Evolutionary conservation across 2,329 filamentous ascomycete species (phyloP), one percentile per base, ranked within the genome.

Genomic region (Arthrobotrys megalospora): DNA sequence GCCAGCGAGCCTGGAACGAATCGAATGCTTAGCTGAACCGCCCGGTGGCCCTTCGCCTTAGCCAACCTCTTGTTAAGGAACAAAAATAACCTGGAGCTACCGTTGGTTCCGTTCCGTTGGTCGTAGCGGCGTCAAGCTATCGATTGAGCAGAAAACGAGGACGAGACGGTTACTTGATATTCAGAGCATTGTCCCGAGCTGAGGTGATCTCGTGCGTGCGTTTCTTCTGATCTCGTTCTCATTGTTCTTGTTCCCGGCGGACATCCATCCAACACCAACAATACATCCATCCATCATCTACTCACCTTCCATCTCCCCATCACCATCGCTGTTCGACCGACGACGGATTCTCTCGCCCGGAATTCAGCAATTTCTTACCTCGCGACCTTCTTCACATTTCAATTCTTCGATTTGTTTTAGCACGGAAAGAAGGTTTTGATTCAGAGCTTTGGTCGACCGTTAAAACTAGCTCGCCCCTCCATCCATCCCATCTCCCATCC

Each of bases 21-120:
- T 78, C 67, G 75, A 72, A 78, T 58, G 67, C 45, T 28, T 45
- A 55, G 63, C 75, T 78, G 75, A 78, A 41, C 75, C 75, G 75
- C 75, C 75, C 34, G 11, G 21, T 28, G 14, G 50, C 24, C 50
- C 14, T 34, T 53, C 12, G 6, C 19, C 64, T 32, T 28, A 19
- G 36, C 72, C 58, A 66, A 62, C 66, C 66, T 64, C 47, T 38
- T 38, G 7, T 67, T 62, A 41, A 28, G 43, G 38, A 52, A 70
- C 62, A 77, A 68, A 62, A 67, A 71, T 53, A 78, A 67, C 24
- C 24, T n/a, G 55, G 36, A 60, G 55, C 55, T 60, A n/a, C 19
- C 12, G 55, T 43, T 60, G 55, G 55, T 21, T 38, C 32, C 5
- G 55, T 21, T 38, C 32, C 5, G 19, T 48, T 4, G n/a, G 16